Percentiles rank a stretch among this genome's conserved stretches.
phyloP scores from a whole-genome alignment of 2,329 filamentous ascomycete species.

The Parafenestella ontariensis region DNA sequence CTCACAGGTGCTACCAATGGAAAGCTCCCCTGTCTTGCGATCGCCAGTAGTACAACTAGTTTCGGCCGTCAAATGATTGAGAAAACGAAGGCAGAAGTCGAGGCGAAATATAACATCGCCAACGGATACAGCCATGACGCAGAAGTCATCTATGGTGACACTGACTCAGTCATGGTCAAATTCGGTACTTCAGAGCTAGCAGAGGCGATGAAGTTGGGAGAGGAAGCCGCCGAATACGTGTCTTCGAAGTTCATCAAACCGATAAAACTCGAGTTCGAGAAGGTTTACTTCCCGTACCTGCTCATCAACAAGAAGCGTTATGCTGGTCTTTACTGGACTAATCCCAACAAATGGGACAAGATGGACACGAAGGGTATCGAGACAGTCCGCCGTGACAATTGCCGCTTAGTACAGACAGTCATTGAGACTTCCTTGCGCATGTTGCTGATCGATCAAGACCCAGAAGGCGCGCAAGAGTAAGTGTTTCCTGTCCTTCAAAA shows the following conservation, averaged over 20 bases:
- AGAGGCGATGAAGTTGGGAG: slow-evolving; percentile 92
- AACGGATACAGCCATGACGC: slow-evolving; percentile 96
- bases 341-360: slow-evolving; percentile 93
- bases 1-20: slow-evolving; percentile 94
- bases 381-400: slow-evolving; percentile 96
- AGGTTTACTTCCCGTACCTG: slow-evolving; percentile 97
- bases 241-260: slow-evolving; percentile 93
- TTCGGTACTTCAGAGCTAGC: slow-evolving; percentile 88
- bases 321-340: slow-evolving; percentile 97
- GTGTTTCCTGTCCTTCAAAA: slow-evolving; percentile 45
- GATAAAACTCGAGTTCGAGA: slow-evolving; percentile 99
- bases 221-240: slow-evolving; percentile 87
- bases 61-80: slow-evolving; percentile 99
- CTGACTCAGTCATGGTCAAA: slow-evolving; percentile 99
- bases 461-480: slow-evolving; percentile 91
- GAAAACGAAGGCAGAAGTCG: slow-evolving; percentile 95
- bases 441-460: slow-evolving; percentile 92
- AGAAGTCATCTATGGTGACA: slow-evolving; percentile 97
- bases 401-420: slow-evolving; percentile 91
- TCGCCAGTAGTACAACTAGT: slow-evolving; percentile 95
- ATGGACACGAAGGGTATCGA: slow-evolving; percentile 99
- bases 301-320: slow-evolving; percentile 99
- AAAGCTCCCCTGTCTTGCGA: slow-evolving; percentile 91
- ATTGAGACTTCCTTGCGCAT: slow-evolving; percentile 96
- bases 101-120: slow-evolving; percentile 84